These are phyloP conservation scores for Cutaneotrichosporon sp. DNA, from an alignment of 1,284 basidiomycete species.

Conservation along the genomic window DNA sequence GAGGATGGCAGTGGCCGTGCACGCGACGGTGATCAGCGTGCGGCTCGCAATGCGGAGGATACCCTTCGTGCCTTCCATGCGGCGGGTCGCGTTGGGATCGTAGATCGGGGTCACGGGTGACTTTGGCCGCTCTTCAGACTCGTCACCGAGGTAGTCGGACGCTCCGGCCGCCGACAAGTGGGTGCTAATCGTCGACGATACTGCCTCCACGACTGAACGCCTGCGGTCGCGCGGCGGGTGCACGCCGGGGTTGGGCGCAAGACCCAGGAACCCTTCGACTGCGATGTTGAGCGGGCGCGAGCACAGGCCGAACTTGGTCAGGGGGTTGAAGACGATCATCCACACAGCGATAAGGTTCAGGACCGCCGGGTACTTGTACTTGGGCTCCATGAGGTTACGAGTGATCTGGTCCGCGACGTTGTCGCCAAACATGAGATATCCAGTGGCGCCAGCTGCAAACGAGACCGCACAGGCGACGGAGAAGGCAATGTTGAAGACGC, in stretches of 20 bases:
- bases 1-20: slow-evolving; percentile 32
- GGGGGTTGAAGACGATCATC: slow-evolving; percentile 81
- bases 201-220: not conserved
- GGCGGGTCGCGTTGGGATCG: not conserved
- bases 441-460: slow-evolving; percentile 71
- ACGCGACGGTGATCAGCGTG: slow-evolving; percentile 35
- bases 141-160: slow-evolving; percentile 12
- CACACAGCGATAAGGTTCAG: slow-evolving; percentile 77
- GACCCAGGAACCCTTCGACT: slow-evolving; percentile 66
- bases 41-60: slow-evolving; percentile 30
- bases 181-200: slow-evolving; percentile 11
- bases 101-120: not conserved
- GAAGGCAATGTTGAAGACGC: slow-evolving; percentile 50
- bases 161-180: slow-evolving; percentile 8
- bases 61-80: slow-evolving; percentile 19
- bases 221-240: slow-evolving; percentile 1
- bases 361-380: slow-evolving; percentile 63
- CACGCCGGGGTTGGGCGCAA: slow-evolving; percentile 48
- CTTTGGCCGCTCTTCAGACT: slow-evolving; percentile 1
- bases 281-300: slow-evolving; percentile 81
- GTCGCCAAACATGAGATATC: slow-evolving; percentile 88
- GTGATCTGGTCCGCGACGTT: slow-evolving; percentile 85
- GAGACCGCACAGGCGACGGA: slow-evolving; percentile 66
- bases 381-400: slow-evolving; percentile 68
- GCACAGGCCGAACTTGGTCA: slow-evolving; percentile 84